Conservation (phyloP, 2,329 filamentous ascomycete genomes). For the Cercospora sp. region DNA sequence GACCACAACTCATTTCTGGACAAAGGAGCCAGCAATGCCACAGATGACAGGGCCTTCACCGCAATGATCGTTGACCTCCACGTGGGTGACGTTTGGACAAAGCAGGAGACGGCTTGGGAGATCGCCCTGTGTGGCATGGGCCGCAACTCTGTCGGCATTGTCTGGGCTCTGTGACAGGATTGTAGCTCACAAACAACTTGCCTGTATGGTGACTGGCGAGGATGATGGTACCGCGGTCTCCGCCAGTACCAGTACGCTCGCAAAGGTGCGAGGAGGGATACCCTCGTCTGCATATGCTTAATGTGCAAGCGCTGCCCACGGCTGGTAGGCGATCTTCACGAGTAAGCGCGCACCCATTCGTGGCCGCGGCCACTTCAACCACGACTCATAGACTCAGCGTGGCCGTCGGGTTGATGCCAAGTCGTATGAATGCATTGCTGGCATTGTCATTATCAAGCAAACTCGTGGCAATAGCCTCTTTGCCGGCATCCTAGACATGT, state of each 20-base stretch:
- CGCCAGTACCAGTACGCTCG: neutral
- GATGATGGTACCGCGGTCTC: neutral
- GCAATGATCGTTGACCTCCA: constrained; percentile 2
- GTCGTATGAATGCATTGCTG: constrained; percentile 1
- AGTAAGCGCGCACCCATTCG: neutral
- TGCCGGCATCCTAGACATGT: neutral
- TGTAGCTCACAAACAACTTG: neutral
- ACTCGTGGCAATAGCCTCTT: neutral
- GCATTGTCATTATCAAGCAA: neutral
- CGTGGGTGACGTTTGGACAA: neutral
- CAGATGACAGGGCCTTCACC: constrained; percentile 10
- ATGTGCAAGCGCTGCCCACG: neutral
- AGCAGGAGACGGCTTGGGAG: neutral
- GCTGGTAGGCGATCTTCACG: neutral
- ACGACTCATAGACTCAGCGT: neutral
- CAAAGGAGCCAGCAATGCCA: neutral
- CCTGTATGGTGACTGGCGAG: neutral
- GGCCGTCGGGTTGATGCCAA: constrained; percentile 10
- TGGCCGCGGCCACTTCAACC: neutral
- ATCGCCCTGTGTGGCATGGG: neutral
- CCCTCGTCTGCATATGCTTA: constrained; percentile 1
- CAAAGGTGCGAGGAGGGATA: constrained; percentile 1
- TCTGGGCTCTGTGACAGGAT: neutral
- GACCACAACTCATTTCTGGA: constrained; percentile 2
- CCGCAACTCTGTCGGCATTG: constrained; percentile 3